A percentile compares a stretch with the other conserved stretches of the same genome.
These are phyloP conservation scores for Alnus glutinosa DNA, from an alignment of 306 rosid genomes.

Conservation along the genomic window DNA sequence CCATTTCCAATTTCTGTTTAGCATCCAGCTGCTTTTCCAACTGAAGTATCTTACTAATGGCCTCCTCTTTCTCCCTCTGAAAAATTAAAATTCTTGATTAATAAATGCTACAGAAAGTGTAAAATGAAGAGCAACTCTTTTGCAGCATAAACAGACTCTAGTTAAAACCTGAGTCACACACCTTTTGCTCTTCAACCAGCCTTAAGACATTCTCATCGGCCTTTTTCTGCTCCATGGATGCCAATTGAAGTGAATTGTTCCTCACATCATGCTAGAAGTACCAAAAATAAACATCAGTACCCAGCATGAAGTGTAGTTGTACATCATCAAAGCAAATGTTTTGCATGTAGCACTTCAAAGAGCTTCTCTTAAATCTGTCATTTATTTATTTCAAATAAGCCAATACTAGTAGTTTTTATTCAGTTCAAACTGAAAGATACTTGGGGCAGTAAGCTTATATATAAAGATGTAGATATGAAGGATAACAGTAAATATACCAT, in stretches of 20 bases:
- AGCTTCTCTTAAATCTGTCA: not conserved
- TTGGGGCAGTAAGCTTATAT: not conserved
- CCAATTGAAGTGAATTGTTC: constrained; percentile 72
- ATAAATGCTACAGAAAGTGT: constrained; percentile 13
- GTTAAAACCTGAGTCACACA: constrained; percentile 29
- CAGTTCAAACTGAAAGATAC: not conserved
- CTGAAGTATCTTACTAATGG: constrained; percentile 70
- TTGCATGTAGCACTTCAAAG: constrained; percentile 6
- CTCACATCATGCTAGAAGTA: constrained; percentile 68
- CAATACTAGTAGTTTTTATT: constrained; percentile 3
- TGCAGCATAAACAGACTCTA: constrained; percentile 5
- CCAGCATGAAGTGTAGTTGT: constrained; percentile 16
- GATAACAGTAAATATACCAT: not conserved
- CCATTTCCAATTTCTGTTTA: constrained; percentile 92
- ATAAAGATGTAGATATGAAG: not conserved
- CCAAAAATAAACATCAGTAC: constrained; percentile 31
- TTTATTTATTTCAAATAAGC: not conserved
- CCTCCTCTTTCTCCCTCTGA: constrained; percentile 90
- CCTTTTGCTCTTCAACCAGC: constrained; percentile 94
- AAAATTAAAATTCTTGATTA: constrained; percentile 30
- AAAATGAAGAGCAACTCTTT: constrained; percentile 4
- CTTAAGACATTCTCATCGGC: constrained; percentile 76
- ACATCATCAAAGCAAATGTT: constrained; percentile 15
- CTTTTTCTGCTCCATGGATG: constrained; percentile 81
- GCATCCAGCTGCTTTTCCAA: constrained; percentile 87